These are phyloP conservation scores for Boletellus dicymbophilus DNA, from an alignment of 1,284 basidiomycete genomes.

Conservation along the genomic window DNA sequence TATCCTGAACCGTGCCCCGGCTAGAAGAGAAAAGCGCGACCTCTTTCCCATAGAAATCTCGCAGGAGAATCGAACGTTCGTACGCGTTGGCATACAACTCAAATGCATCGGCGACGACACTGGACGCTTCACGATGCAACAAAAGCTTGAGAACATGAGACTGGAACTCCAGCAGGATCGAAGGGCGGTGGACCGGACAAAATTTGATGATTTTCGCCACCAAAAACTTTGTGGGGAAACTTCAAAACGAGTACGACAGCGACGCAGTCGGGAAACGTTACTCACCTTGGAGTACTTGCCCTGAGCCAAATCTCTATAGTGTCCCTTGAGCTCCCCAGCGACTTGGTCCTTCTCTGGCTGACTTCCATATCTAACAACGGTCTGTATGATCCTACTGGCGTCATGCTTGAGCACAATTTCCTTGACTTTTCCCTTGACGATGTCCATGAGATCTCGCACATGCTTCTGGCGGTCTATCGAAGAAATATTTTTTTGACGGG, in stretches of 20 bases:
- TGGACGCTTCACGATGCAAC: slow-evolving; percentile 80
- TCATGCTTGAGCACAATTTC: slow-evolving; percentile 91
- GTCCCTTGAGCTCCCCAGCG: slow-evolving; percentile 79
- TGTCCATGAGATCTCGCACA: slow-evolving; percentile 68
- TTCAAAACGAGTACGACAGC: background rate
- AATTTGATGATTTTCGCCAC: slow-evolving; percentile 83
- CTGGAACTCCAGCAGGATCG: slow-evolving; percentile 79
- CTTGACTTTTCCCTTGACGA: slow-evolving; percentile 76
- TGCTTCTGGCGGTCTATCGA: slow-evolving; percentile 75
- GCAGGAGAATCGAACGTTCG: slow-evolving; percentile 75
- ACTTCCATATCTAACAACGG: slow-evolving; percentile 81
- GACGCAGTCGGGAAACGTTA: slow-evolving; percentile 9
- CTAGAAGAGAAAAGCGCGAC: slow-evolving; percentile 68
- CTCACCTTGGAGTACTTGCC: slow-evolving; percentile 86
- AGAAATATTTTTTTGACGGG: slow-evolving; percentile 71
- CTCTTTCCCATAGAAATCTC: slow-evolving; percentile 90
- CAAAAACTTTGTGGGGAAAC: slow-evolving; percentile 60
- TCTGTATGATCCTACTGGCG: slow-evolving; percentile 86
- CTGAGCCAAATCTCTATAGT: slow-evolving; percentile 75
- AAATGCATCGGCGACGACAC: slow-evolving; percentile 83
- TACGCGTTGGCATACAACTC: slow-evolving; percentile 85
- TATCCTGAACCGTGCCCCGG: slow-evolving; percentile 57
- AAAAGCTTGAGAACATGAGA: slow-evolving; percentile 72
- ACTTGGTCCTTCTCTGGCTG: slow-evolving; percentile 78
- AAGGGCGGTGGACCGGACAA: slow-evolving; percentile 68